Conservation (phyloP, 352 stramenopile genomes). For the Phytophthora aleatoria region DNA sequence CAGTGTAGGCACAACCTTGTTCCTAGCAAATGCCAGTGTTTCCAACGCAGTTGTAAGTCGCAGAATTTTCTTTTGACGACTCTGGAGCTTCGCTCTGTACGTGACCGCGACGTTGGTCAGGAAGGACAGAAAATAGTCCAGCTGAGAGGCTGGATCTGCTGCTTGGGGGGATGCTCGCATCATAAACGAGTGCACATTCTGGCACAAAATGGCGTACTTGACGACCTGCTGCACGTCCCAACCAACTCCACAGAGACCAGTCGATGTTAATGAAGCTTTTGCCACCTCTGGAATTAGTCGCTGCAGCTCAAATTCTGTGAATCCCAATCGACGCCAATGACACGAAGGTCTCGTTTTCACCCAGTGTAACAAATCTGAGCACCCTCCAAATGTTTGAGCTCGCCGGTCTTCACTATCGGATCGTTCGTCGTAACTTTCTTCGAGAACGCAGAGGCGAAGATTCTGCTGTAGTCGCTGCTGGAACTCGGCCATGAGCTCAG, state of each 20-base stretch:
- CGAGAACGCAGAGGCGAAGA: conserved; percentile 52
- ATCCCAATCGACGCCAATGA: conserved; percentile 27
- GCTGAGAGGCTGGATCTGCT: conserved; percentile 13
- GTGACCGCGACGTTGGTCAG: conserved; percentile 19
- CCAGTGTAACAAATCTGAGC: conserved; percentile 10
- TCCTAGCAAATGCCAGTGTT: conserved; percentile 16
- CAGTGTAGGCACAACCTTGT: conserved; percentile 24
- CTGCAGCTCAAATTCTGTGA: conserved; percentile 13
- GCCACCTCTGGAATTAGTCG: conserved; percentile 17
- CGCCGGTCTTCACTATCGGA: not conserved
- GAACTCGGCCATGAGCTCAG: conserved; percentile 38
- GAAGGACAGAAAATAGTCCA: conserved; percentile 36
- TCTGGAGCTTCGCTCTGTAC: conserved; percentile 3
- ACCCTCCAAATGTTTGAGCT: not conserved
- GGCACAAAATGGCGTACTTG: conserved; percentile 14
- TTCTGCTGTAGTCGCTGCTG: conserved; percentile 40
- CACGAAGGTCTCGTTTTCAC: conserved; percentile 31
- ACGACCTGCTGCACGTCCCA: conserved; percentile 8
- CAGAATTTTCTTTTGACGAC: conserved; percentile 4
- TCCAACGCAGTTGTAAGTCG: conserved; percentile 14
- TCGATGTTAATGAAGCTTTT: conserved; percentile 9
- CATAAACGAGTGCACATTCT: conserved; percentile 19
- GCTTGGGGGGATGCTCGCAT: not conserved
- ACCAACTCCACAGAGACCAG: conserved; percentile 7
- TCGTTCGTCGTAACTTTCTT: conserved; percentile 7